Base-by-base conservation (phyloP, 2,329 filamentous ascomycete genomes). In the Paecilomyces variotii region DNA sequence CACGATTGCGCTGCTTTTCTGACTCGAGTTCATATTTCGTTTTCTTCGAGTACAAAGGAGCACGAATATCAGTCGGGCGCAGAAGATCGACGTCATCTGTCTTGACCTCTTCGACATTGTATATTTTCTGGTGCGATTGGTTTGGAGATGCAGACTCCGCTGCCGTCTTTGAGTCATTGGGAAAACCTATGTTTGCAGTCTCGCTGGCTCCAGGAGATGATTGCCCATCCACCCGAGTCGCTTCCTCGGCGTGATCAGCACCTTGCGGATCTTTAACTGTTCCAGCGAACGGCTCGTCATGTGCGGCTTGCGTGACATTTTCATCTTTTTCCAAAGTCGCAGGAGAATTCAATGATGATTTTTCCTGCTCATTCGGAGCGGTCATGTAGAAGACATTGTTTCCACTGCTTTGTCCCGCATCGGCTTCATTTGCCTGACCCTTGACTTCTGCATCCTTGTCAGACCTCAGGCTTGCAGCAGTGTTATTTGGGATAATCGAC, bases 1-100 rank as follows among this genome's bases (percentile, higher is more conserved):
- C 57, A n/a, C 63, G 61, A 28, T 32, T 56, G 35, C 63, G 14
- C 49, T 58, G 59, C 34, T 64, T 65, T 32, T 63, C 59, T 3
- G 57, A 54, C 9, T 67, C 65, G 4, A 61, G 34, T 5, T 66
- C 60, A 19, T 62, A 63, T 30, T 62, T 64, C n/a, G 64, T 61
- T 10, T 59, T 60, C 32, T 61, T 63, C 11, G 63, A 34, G 53
- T 64, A 63, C 57, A 69, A 74, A 25, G 65, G 61, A 11, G 70
- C 68, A 53, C 73, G 68, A 24, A 76, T 70, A 61, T 75, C 73
- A 56, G 67, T 72, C 2, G 72, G 69, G 45, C 67, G 64, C 49
- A 76, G 61, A n/a, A 66, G 58, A 35, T 74, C 68, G 28, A 76
- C 58, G 56, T 72, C 68, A 39, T 71, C 67, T n/a, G 59, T 63